Evolutionary conservation across 176 grass and related monocot genomes (phyloP), one percentile per base, ranked within the genome.

Genomic region (Chloris gayana): DNA sequence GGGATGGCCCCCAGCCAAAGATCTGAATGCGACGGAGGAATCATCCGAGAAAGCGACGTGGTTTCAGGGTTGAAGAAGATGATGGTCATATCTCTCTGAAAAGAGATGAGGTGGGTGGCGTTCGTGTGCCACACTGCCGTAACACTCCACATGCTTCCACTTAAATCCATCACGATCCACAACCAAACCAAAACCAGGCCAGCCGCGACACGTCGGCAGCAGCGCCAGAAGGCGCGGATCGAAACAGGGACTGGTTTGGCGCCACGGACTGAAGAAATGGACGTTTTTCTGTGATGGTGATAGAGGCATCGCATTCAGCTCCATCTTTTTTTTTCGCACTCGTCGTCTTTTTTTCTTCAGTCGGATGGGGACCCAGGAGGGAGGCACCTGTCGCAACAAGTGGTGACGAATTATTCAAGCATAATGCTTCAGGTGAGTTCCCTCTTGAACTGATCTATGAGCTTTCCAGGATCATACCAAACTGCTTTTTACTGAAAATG

Each of bases 11-110:
- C 82, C 85, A 74, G 8, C 31, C 37, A 6, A 79, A 84, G 87
- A 96, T 86, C 64, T 82, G 85, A 90, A 84, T 84, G 61, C 61
- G 85, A 86, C 21, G 25, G 80, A 69, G 79, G 84, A 86, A 83
- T 88, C 70, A 21, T 60, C 46, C 19, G 49, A 78, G 84, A 66
- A 39, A 83, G 41, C 31, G 70, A 24, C 24, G 70, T 64, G 38
- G 33, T 44, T 44, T 63, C 47, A 57, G 66, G 39, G 35, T 24
- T 9, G 75, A 47, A 63, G n/a, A 78, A 66, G 83, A 71, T 67
- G 67, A 25, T 11, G 22, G 7, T 49, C 87, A 82, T 74, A 80
- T 75, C 66, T 74, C 70, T 62, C 47, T 44, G 41, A 44, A 44
- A 44, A 18, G 80, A 85, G 70, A 76, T 80, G 60, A 75, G 24